Conservation (phyloP, 2,329 filamentous ascomycete genomes). For the Metarhizium humberi region DNA sequence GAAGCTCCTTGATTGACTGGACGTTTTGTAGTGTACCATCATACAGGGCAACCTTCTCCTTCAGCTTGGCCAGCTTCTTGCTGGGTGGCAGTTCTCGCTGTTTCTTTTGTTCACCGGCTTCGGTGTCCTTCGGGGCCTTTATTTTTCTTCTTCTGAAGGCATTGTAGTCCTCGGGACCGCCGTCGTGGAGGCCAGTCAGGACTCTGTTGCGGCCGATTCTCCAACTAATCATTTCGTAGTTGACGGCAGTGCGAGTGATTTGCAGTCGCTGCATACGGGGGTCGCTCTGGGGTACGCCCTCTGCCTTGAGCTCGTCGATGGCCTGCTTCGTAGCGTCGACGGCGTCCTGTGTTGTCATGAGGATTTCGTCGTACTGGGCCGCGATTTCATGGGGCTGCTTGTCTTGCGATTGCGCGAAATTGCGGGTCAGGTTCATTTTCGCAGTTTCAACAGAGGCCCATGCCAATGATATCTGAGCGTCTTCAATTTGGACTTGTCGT, state of each 20-base stretch:
- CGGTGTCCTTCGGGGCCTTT: slow-evolving; percentile 17
- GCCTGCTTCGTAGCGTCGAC: slow-evolving; percentile 89
- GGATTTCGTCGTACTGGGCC: slow-evolving; percentile 81
- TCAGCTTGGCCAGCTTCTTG: slow-evolving; percentile 68
- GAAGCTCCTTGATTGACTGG: slow-evolving; percentile 79
- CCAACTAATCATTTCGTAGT: slow-evolving; percentile 92
- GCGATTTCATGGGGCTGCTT: slow-evolving; percentile 58
- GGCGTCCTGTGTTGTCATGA: slow-evolving; percentile 85
- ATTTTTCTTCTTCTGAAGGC: slow-evolving; percentile 39
- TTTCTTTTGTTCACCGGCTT: slow-evolving; percentile 26
- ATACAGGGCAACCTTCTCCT: slow-evolving; percentile 82
- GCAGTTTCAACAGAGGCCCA: slow-evolving; percentile 59
- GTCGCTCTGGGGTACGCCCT: slow-evolving; percentile 78
- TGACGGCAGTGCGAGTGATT: slow-evolving; percentile 85
- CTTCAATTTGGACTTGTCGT: slow-evolving; percentile 78
- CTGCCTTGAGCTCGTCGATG: slow-evolving; percentile 79
- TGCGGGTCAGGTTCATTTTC: slow-evolving; percentile 37
- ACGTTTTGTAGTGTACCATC: slow-evolving; percentile 86
- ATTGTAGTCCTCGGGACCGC: slow-evolving; percentile 48
- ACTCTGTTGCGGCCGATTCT: slow-evolving; percentile 87
- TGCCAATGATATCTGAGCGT: slow-evolving; percentile 82
- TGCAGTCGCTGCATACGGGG: slow-evolving; percentile 84
- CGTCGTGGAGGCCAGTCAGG: slow-evolving; percentile 74
- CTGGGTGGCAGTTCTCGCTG: slow-evolving; percentile 58
- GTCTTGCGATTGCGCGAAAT: slow-evolving; percentile 32